Evolutionary conservation across 1,284 basidiomycete genomes (phyloP).

Genomic region (Ganoderma multipileum): DNA sequence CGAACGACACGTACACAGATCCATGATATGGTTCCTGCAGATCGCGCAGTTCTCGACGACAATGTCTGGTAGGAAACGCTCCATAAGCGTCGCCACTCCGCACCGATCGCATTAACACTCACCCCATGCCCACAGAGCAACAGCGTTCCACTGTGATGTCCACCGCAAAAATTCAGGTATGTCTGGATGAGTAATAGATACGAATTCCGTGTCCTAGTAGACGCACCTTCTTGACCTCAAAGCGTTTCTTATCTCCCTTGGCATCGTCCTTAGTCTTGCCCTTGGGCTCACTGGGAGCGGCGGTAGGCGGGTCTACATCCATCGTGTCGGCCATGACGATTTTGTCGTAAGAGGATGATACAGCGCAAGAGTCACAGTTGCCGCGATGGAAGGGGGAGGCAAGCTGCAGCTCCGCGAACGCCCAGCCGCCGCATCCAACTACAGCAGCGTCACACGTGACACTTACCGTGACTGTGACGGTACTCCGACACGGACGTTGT

Average conservation of each 20-base stretch:
- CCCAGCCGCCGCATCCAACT: constrained; percentile 13
- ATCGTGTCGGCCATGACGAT: constrained; percentile 69
- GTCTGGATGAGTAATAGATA: constrained; percentile 11
- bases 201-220: constrained; percentile 9
- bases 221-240: constrained; percentile 95
- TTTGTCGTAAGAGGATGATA: constrained; percentile 5
- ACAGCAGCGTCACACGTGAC: constrained; percentile 20
- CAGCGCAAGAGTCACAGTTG: constrained; percentile 9
- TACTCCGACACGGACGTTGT: background rate
- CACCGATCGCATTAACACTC: constrained; percentile 33
- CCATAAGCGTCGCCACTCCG: constrained; percentile 9
- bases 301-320: constrained; percentile 75
- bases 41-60: constrained; percentile 97
- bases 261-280: constrained; percentile 59
- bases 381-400: constrained; percentile 24
- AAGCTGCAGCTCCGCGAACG: constrained; percentile 20
- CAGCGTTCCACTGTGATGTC: constrained; percentile 91
- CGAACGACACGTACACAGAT: constrained; percentile 78
- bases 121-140: constrained; percentile 98
- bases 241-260: constrained; percentile 76
- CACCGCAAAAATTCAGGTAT: constrained; percentile 6
- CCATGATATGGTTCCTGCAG: constrained; percentile 98
- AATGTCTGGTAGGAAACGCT: constrained; percentile 68
- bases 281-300: constrained; percentile 45
- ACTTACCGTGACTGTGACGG: constrained; percentile 10